Evolutionary conservation across 768 basidiomycete species (phyloP).

Genomic region (Hypholoma fasciculare): DNA sequence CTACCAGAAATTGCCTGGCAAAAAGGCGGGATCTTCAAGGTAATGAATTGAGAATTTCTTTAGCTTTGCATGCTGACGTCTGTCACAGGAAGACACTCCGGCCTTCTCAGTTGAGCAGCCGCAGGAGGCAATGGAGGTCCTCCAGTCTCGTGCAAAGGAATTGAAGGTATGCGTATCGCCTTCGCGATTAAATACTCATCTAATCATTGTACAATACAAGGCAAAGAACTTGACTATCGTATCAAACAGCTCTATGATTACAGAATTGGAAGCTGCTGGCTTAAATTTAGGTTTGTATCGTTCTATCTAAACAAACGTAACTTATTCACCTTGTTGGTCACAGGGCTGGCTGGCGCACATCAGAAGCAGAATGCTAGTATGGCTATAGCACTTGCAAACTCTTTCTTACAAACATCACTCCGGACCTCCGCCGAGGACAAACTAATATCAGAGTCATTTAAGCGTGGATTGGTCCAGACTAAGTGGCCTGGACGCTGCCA

Average conservation of each 20-base stretch:
- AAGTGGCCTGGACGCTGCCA: conserved; percentile 98
- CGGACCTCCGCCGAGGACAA: conserved; percentile 19
- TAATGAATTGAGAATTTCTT: conserved; percentile 21
- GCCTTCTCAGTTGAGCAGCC: conserved; percentile 85
- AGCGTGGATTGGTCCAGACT: conserved; percentile 63
- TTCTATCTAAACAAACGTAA: not conserved
- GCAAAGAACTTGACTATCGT: conserved; percentile 71
- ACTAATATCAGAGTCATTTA: conserved; percentile 51
- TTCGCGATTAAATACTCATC: not conserved
- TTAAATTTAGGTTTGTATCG: conserved; percentile 59
- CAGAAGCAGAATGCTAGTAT: conserved; percentile 88
- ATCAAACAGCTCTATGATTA: conserved; percentile 48
- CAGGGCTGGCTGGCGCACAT: conserved; percentile 85
- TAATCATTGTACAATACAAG: not conserved
- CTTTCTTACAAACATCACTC: conserved; percentile 52
- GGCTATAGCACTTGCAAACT: conserved; percentile 70
- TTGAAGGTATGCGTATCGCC: conserved; percentile 46
- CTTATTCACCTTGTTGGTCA: not conserved
- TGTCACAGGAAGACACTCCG: conserved; percentile 67
- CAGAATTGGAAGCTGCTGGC: conserved; percentile 44
- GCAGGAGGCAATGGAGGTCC: conserved; percentile 61
- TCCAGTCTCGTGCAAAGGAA: conserved; percentile 67
- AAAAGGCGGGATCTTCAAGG: conserved; percentile 97
- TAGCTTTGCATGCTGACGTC: conserved; percentile 3
- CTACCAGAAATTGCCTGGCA: conserved; percentile 90